These are phyloP conservation scores for Microdochium paspali DNA, from an alignment of 2,329 filamentous ascomycete genomes.

Conservation along the genomic window DNA sequence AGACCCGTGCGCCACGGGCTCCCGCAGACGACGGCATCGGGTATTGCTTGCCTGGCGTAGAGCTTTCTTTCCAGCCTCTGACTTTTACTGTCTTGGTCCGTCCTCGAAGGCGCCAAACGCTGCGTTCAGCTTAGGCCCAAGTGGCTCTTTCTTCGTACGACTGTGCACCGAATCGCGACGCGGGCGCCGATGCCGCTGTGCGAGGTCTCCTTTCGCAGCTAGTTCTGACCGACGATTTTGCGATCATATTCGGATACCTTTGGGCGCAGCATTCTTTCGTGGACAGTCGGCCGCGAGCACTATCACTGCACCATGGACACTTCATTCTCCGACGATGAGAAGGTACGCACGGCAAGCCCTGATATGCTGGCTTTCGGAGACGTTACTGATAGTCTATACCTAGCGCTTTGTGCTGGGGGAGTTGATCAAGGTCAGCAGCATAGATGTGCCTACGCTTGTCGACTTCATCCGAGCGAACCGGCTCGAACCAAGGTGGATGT, in stretches of 20 bases:
- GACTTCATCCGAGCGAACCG: conserved; percentile 33
- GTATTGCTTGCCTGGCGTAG: background rate
- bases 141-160: background rate
- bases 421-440: conserved; percentile 45
- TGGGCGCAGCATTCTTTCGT: background rate
- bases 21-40: background rate
- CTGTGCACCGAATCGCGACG: background rate
- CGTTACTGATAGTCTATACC: conserved; percentile 9
- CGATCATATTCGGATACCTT: background rate
- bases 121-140: background rate
- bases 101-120: background rate
- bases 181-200: background rate
- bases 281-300: background rate
- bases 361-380: background rate
- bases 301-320: conserved; percentile 26
- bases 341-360: conserved; percentile 28
- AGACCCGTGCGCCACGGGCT: background rate
- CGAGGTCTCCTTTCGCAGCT: background rate
- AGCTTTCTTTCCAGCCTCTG: background rate
- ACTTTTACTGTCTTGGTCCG: background rate
- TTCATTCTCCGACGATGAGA: conserved; percentile 40
- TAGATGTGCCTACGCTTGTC: conserved; percentile 35
- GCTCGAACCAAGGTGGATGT: conserved; percentile 34
- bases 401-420: conserved; percentile 49
- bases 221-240: background rate